Evolutionary conservation across 2,329 filamentous ascomycete genomes (phyloP), one percentile per base, ranked within the genome.

Genomic region (Leptographium wingfieldii): DNA sequence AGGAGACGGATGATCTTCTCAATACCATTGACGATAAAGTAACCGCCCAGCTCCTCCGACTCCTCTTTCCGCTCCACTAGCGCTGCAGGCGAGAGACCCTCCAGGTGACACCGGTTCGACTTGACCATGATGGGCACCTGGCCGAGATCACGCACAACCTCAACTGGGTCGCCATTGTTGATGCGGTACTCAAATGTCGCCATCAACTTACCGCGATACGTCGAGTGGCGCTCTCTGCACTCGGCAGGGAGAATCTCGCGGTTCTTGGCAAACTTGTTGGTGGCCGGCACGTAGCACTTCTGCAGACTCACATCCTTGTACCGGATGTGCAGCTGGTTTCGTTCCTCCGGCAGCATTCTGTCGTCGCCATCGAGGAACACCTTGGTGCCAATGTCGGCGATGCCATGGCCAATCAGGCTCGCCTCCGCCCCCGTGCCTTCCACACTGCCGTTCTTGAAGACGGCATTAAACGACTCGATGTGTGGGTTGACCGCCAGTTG

Each of bases 11-110:
- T 91, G 61, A 97, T 83, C 76, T 96, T 97, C 73, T 99, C 94
- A 69, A 92, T 96, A 65, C 94, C 94, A 71, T 99, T 99, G 68
- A 99, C 88, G 68, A 99, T 85, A 70, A 97, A 99, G 73, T 97
- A 99, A 53, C 94, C 94, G 46, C 94, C 94, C 38, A 97, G 75
- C 73, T 99, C 94, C 73, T 99, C 94, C 0, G 92, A 88, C 73
- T 99, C 94, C 74, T 99, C 94, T 71, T 96, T 95, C 62, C 84
- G 84, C 64, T 87, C 80, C 35, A 97, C 90, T 19, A 99, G 80
- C 68, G 88, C 80, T 12, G 86, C 86, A 0, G 94, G 94, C 6
- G 90, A 86, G 67, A 92, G 86, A 63, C 87, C 87, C 71, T 95
- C 86, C 31, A 99, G 81, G 70, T 99, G 91, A 70, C 94, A 99